Conservation (phyloP, 2,329 filamentous ascomycete species). For the Penicillium sp. region DNA sequence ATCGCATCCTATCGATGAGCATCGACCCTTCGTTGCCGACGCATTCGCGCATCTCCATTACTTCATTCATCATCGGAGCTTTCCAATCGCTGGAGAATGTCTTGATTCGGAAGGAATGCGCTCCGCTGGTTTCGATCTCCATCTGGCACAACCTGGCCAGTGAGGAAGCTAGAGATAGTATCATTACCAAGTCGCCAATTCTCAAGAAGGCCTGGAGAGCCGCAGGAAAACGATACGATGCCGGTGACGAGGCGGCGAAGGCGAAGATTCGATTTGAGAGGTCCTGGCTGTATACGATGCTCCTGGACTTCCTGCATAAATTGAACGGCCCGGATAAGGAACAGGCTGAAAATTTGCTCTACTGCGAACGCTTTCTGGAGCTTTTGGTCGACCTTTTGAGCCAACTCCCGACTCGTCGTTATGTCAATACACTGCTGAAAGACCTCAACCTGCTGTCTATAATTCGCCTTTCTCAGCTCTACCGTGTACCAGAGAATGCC, state of each 20-base stretch:
- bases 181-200: slow-evolving; percentile 69
- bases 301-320: slow-evolving; percentile 75
- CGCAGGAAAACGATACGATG: slow-evolving; percentile 78
- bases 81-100: slow-evolving; percentile 91
- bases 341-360: slow-evolving; percentile 63
- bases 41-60: slow-evolving; percentile 72
- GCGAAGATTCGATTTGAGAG: slow-evolving; percentile 83
- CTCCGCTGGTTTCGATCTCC: slow-evolving; percentile 87
- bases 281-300: slow-evolving; percentile 84
- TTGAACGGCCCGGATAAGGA: slow-evolving; percentile 57
- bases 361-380: slow-evolving; percentile 91
- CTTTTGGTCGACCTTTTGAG: slow-evolving; percentile 87
- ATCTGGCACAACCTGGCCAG: slow-evolving; percentile 92
- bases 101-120: slow-evolving; percentile 92
- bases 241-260: slow-evolving; percentile 75
- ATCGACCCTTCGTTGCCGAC: slow-evolving; percentile 66
- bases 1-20: slow-evolving; percentile 82
- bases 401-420: slow-evolving; percentile 87
- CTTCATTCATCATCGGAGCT: slow-evolving; percentile 83
- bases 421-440: slow-evolving; percentile 82
- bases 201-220: slow-evolving; percentile 89
- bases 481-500: slow-evolving; percentile 68
- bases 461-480: slow-evolving; percentile 74
- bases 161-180: slow-evolving; percentile 68
- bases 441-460: slow-evolving; percentile 80